Evolutionary conservation across 495 filamentous ascomycete species (phyloP).

Genomic region (Aspergillus cristatus): DNA sequence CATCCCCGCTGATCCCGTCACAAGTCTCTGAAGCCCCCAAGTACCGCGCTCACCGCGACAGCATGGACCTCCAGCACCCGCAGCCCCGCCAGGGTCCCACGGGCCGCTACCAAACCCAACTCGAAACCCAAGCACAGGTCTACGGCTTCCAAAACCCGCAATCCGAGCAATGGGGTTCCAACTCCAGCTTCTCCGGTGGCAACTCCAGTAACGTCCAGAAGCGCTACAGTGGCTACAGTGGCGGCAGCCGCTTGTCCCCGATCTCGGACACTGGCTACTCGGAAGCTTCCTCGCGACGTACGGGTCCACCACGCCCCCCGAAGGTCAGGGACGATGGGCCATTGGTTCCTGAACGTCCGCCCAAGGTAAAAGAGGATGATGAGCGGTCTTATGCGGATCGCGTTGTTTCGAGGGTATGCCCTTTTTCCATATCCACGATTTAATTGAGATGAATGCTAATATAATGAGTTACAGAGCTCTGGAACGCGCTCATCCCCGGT

Average conservation of each 20-base stretch:
- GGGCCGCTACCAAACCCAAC: slow-evolving; percentile 66
- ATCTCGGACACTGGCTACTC: slow-evolving; percentile 46
- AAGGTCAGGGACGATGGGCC: slow-evolving; percentile 47
- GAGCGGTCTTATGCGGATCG: slow-evolving; percentile 34
- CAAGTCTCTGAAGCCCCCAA: slow-evolving; percentile 74
- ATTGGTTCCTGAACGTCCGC: slow-evolving; percentile 38
- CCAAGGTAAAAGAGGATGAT: slow-evolving; percentile 32
- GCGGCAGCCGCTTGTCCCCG: slow-evolving; percentile 39
- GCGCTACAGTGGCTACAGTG: slow-evolving; percentile 37
- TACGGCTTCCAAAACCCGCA: slow-evolving; percentile 53
- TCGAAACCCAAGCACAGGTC: slow-evolving; percentile 70
- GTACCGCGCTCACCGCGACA: slow-evolving; percentile 84
- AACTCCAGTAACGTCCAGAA: slow-evolving; percentile 29
- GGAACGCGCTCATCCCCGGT: slow-evolving; percentile 34
- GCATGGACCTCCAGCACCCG: slow-evolving; percentile 79
- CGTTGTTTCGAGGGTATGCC: slow-evolving; percentile 32
- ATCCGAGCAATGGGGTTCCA: slow-evolving; percentile 66
- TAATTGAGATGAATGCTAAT: no score
- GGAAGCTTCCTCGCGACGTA: slow-evolving; percentile 27
- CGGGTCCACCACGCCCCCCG: slow-evolving; percentile 41
- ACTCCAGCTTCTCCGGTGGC: slow-evolving; percentile 37
- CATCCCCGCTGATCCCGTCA: slow-evolving; percentile 54
- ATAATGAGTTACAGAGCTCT: slow-evolving; percentile 18
- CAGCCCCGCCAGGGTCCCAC: slow-evolving; percentile 80
- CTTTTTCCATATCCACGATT: neutral